phyloP scores from a whole-genome alignment of 345 rosid species.

The Eucalyptus caleyi region DNA sequence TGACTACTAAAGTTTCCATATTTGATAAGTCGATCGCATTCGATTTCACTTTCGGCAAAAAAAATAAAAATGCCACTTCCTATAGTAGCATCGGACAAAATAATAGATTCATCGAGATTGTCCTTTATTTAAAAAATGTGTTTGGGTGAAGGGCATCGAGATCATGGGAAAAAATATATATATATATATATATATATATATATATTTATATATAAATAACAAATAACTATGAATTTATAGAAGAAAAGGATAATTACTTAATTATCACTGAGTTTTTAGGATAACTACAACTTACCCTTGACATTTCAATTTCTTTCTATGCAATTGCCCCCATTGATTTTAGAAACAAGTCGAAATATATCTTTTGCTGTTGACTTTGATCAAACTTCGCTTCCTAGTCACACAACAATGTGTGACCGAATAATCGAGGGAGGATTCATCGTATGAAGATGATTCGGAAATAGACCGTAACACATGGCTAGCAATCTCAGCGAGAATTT shows the following conservation, averaged over 20 bases:
- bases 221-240: not conserved
- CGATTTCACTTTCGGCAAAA: not conserved
- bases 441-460: not conserved
- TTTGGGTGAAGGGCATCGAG: not conserved
- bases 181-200: not conserved
- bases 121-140: too few species aligned
- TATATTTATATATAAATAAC: too few species aligned
- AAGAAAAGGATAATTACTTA: not conserved
- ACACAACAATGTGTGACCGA: not conserved
- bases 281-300: not conserved
- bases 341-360: not conserved
- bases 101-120: accelerated
- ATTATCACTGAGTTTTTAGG: not conserved
- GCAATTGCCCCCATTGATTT: not conserved
- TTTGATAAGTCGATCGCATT: not conserved
- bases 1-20: not conserved
- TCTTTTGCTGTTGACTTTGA: not conserved
- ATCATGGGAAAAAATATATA: not conserved
- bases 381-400: not conserved
- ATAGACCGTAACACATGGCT: not conserved
- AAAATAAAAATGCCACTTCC: not conserved
- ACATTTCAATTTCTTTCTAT: not conserved
- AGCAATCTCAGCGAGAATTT: not conserved
- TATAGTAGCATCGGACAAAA: accelerated
- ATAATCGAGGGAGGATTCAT: not conserved